Base-by-base conservation (phyloP, 2,329 filamentous ascomycete species). In the Trichoderma sp. region DNA sequence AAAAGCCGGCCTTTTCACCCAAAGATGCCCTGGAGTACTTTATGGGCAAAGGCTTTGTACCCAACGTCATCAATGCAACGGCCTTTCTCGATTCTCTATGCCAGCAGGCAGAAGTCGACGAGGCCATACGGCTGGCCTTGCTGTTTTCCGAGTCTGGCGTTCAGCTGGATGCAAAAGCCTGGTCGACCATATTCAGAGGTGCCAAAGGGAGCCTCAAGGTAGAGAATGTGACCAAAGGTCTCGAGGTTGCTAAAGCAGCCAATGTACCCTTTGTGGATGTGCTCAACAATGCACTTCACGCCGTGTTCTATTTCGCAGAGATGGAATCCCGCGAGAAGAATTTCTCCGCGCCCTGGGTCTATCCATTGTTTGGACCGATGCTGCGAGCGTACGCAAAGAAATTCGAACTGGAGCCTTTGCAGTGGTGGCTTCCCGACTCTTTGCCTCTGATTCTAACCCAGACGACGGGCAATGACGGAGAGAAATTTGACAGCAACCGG, bases 11-110 rank as follows among this genome's bases (percentile, higher is more conserved):
- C 16, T 80, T 81, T 59, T 74, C 75, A 5, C 76, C 76, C 14
- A 76, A 76, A 52, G 71, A 74, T 26, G 76, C 77, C 11, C 73
- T 81, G 24, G 73, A 78, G 54, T 73, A 71, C 55, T 82, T 94
- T 61, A 77, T 91, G 13, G 80, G 85, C 24, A 79, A 85, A n/a
- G 91, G 90, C 1, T 80, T 91, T 59, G 81, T 82, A 24, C 87
- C 91, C 28, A 91, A 92, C 71, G 79, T 87, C 16, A 80, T 88
- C 68, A 84, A 85, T 13, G 87, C 91, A 75, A 91, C 90, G 18
- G 84, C 91, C 55, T 81, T 93, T 69, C 86, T 97, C 66, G 84
- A 88, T 49, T 92, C 93, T 69, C 88, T 94, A 18, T 87, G 91
- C 73, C 82, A 88, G 69, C 86, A 75, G 10, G 77, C 76, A 10